Conservation (phyloP, 805 yeast species). For the Lipomyces mesembrius region DNA sequence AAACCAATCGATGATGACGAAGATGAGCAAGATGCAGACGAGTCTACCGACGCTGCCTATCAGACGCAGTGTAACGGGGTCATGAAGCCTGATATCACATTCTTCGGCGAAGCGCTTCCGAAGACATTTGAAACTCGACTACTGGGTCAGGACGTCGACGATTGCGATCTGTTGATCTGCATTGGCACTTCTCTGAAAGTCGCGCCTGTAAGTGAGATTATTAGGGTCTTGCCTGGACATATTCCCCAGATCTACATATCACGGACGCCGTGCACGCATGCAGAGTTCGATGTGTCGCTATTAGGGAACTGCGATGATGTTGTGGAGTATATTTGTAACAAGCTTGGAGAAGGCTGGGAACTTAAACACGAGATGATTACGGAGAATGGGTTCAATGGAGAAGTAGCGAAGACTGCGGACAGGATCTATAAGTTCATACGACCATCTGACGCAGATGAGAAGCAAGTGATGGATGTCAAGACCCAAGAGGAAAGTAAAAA, state of each 20-base stretch:
- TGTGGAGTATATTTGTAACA: slow-evolving; percentile 64
- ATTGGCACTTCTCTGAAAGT: slow-evolving; percentile 92
- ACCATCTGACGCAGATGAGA: neutral
- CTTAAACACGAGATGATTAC: slow-evolving; percentile 40
- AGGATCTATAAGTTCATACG: slow-evolving; percentile 23
- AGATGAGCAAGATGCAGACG: slow-evolving; percentile 43
- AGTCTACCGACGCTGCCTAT: slow-evolving; percentile 38
- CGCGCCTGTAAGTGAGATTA: slow-evolving; percentile 88
- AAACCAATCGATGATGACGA: slow-evolving; percentile 43
- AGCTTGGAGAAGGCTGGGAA: slow-evolving; percentile 63
- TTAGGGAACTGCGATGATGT: slow-evolving; percentile 82
- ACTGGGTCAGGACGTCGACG: slow-evolving; percentile 60
- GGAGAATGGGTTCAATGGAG: slow-evolving; percentile 24
- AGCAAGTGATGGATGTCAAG: neutral
- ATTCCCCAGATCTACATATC: slow-evolving; percentile 84
- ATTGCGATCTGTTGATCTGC: slow-evolving; percentile 80
- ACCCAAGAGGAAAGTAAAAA: neutral
- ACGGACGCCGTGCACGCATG: slow-evolving; percentile 72
- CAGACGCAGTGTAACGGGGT: slow-evolving; percentile 60
- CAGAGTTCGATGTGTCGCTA: slow-evolving; percentile 76
- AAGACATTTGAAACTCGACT: slow-evolving; percentile 61
- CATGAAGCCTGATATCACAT: slow-evolving; percentile 89
- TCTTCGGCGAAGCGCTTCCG: slow-evolving; percentile 87
- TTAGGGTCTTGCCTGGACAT: slow-evolving; percentile 69
- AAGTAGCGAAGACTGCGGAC: slow-evolving; percentile 15